Base-by-base conservation (phyloP, 2,329 filamentous ascomycete species). In the Colletotrichum sp. region DNA sequence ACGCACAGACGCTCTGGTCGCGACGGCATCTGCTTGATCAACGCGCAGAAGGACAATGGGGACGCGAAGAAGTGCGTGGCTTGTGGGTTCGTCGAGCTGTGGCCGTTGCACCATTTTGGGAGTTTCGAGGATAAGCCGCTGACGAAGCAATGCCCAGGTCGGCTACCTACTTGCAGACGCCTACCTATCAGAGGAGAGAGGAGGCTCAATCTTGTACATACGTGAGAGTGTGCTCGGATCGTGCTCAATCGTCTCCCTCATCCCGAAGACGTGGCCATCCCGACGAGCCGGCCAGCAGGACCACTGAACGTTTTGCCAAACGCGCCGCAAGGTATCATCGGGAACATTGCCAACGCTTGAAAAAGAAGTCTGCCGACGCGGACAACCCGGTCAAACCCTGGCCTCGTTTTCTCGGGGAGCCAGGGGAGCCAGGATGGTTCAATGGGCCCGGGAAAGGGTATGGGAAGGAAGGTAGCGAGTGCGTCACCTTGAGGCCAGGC, bases 401-500 rank as follows among this genome's bases (percentile, higher is more conserved):
- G 55, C 39, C 30, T 18, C 39, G 16, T 36, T 18, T 26, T 30
- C 32, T 59, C 70, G 69, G 36, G 30, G 63, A 68, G 55, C 61
- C 57, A 70, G 48, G 65, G 59, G 30, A 57, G 36, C 59, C 64
- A 60, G 59, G 71, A 57, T 65, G 57, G 12, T 57, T 68, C 7
- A 34, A 69, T 52, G 64, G 74, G 65, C 21, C 59, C 57, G 39
- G 52, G 43, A 32, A 36, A 21, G 18, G 9, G 34, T 24, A 30
- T n/a, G n/a, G 43, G 3, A 21, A 52, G n/a, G n/a, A 12, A 48
- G n/a, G 43, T 48, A 52, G 43, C 13, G 43, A 52, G 65, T 74
- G 74, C 74, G 64, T 76, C 74, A 69, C 57, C 43, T 71, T 63
- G 43, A 67, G 32, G 48, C 72, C 67, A 74, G 34, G 43, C 60